Evolutionary conservation across 2,329 filamentous ascomycete species (phyloP), one percentile per base, ranked within the genome.

Genomic region (Incumbomyces delicatus): DNA sequence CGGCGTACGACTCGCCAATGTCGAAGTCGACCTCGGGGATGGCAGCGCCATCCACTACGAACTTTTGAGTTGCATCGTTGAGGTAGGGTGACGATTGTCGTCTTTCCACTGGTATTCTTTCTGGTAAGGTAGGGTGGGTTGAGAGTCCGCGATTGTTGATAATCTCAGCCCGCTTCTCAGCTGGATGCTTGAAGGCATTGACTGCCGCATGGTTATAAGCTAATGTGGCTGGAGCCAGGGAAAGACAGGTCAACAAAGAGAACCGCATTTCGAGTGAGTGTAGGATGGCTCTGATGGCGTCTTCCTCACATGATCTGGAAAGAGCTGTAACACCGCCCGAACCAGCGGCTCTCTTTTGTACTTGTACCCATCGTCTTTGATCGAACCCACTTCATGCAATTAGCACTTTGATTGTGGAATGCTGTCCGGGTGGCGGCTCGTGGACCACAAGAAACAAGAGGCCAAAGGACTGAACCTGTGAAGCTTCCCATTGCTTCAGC

Each of bases 11-110:
- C 56, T 71, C 69, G 17, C 74, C 74, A 44, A 85, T 66, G 51
- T 87, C 82, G 50, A 85, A 88, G 20, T 73, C 60, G 0, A 87
- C 78, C 14, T 85, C 80, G 0, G 84, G 84, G 40, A 87, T 75
- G 1, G 63, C 69, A 2, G 70, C 73, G 2, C 83, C 78, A 54
- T 87, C 75, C 34, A 85, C 78, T 17, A 71, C 74, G 51, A 80
- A 85, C 53, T 73, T 22, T 3, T 29, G 16, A 34, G 42, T 51
- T 6, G 17, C 30, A 17, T 27, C 14, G 36, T 46, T 46, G n/a
- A 46, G 37, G 22, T 35, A 46, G 6, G 22, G 44, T 13, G 44
- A 46, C 12, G 44, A 11, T 34, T 46, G 44, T 8, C 44, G 44
- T 14, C 20, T 17, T 11, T 40, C 27, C 7, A 46, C 4, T 3